Evolutionary conservation across 2,329 filamentous ascomycete species (phyloP).

Genomic region (Blumeria hordei): DNA sequence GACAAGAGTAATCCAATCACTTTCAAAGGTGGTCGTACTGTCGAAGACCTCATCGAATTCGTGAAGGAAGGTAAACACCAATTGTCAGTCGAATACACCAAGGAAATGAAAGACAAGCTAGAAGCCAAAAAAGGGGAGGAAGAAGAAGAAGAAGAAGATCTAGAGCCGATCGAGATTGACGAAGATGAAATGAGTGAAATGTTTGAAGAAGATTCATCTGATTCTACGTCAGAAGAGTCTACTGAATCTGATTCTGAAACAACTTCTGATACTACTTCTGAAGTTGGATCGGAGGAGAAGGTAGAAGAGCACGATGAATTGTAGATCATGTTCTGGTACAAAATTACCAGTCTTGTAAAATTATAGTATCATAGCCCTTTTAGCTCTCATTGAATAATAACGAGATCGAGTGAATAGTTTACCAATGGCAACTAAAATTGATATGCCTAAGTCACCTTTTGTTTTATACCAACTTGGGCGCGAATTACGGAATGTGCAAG

Average conservation of each 20-base stretch:
- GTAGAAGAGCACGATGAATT: conserved; percentile 43
- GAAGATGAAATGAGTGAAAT: neutral
- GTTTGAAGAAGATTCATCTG: conserved; percentile 16
- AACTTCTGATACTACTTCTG: conserved; percentile 3
- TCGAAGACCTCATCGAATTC: conserved; percentile 82
- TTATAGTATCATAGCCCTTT: no score
- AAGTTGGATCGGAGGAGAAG: neutral
- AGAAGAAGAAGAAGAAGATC: neutral
- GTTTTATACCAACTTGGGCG: no score
- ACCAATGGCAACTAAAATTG: no score
- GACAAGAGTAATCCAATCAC: conserved; percentile 65
- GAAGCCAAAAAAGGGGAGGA: conserved; percentile 14
- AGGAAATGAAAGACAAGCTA: conserved; percentile 35
- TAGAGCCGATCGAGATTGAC: neutral
- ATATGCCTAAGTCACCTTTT: no score
- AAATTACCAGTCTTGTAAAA: no score
- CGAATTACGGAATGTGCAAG: no score
- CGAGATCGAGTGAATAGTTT: no score
- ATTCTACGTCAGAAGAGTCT: conserved; percentile 20
- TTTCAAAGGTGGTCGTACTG: conserved; percentile 67
- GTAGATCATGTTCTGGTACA: conserved; percentile 22
- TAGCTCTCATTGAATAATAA: no score
- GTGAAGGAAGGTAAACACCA: conserved; percentile 48
- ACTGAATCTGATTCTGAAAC: conserved; percentile 19
- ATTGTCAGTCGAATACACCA: conserved; percentile 49